Evolutionary conservation across 2,329 filamentous ascomycete genomes (phyloP).

Genomic region (Zopfia rhizophila): DNA sequence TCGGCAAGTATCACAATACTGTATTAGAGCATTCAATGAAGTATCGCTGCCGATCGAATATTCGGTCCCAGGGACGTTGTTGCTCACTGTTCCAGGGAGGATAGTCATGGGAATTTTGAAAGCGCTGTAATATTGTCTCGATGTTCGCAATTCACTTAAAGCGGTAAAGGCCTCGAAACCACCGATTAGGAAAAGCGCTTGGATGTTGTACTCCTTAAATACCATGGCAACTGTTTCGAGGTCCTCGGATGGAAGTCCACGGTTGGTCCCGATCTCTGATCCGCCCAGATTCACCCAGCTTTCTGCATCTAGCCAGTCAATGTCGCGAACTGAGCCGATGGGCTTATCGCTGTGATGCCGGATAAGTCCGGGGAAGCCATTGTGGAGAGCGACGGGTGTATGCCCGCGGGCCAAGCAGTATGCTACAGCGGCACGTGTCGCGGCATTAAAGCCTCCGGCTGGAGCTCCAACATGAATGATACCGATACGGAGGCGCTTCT

Average conservation of each 20-base stretch:
- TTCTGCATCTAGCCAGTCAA: slow-evolving; percentile 94
- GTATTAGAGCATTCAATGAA: slow-evolving; percentile 92
- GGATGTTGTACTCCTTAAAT: slow-evolving; percentile 87
- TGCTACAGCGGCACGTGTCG: slow-evolving; percentile 89
- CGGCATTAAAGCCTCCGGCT: slow-evolving; percentile 97
- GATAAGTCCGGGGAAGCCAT: slow-evolving; percentile 93
- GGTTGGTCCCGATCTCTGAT: slow-evolving; percentile 97
- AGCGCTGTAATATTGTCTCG: slow-evolving; percentile 78
- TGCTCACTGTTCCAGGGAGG: slow-evolving; percentile 96
- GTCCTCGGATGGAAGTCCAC: slow-evolving; percentile 88
- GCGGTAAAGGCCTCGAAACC: slow-evolving; percentile 98
- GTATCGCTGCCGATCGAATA: slow-evolving; percentile 98
- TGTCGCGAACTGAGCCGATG: slow-evolving; percentile 81
- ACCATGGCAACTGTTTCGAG: slow-evolving; percentile 84
- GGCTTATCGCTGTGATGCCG: slow-evolving; percentile 89
- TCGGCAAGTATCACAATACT: slow-evolving; percentile 97
- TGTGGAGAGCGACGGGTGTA: slow-evolving; percentile 91
- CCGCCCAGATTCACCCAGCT: slow-evolving; percentile 96
- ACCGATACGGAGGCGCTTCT: slow-evolving; percentile 89
- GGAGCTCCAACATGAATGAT: slow-evolving; percentile 98
- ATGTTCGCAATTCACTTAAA: slow-evolving; percentile 85
- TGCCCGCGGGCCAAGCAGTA: slow-evolving; percentile 95
- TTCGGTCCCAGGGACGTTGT: slow-evolving; percentile 97
- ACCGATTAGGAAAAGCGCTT: slow-evolving; percentile 90
- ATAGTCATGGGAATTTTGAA: slow-evolving; percentile 94